A percentile compares a stretch with the other conserved stretches of the same genome.
These are phyloP conservation scores for Corymbia citriodora DNA, from an alignment of 441 rosid species.

Conservation along the genomic window DNA sequence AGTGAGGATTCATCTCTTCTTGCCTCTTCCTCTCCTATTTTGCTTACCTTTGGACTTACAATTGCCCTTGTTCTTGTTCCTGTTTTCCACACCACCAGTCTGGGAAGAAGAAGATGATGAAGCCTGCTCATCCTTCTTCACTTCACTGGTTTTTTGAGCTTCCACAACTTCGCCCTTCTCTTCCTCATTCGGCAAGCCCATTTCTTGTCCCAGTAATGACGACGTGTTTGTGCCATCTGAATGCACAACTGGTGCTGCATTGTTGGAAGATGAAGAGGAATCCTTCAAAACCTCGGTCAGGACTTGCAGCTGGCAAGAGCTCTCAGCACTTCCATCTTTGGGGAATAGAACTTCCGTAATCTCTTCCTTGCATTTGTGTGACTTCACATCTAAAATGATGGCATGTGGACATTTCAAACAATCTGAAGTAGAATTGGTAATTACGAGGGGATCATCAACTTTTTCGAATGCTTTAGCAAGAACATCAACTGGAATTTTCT, in stretches of 20 bases:
- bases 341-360: slow-evolving; percentile 20
- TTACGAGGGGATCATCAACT: slow-evolving; percentile 17
- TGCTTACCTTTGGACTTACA: neutral
- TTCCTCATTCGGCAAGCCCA: too few species aligned
- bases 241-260: neutral
- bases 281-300: neutral
- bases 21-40: neutral
- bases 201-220: too few species aligned
- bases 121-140: neutral
- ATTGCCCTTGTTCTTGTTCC: neutral
- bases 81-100: neutral
- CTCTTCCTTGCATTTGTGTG: slow-evolving; percentile 13
- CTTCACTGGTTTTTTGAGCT: too few species aligned
- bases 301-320: neutral
- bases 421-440: slow-evolving; percentile 1
- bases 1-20: too few species aligned
- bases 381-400: slow-evolving; percentile 28
- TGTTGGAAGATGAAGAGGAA: neutral
- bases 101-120: neutral
- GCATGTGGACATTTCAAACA: slow-evolving; percentile 5
- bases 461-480: slow-evolving; percentile 23
- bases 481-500: neutral
- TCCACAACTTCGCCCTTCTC: too few species aligned
- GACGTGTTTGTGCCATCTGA: neutral
- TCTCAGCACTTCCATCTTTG: neutral